These are phyloP conservation scores for Tympanopsis confertula DNA, from an alignment of 2,329 filamentous ascomycete species.

Conservation along the genomic window DNA sequence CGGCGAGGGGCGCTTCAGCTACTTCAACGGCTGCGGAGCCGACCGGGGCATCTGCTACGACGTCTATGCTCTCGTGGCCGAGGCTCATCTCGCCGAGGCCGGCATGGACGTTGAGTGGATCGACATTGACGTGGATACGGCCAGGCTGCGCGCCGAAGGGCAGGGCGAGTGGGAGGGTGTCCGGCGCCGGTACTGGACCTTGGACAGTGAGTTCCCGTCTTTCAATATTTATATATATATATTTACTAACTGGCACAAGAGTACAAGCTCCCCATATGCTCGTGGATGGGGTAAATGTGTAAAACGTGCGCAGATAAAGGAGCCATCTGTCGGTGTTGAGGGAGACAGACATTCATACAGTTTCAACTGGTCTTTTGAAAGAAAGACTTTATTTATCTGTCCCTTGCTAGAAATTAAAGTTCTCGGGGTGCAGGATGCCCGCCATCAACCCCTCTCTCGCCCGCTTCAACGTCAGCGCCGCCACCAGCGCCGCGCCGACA, in stretches of 20 bases:
- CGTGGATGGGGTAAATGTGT: neutral
- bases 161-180: slow-evolving; percentile 80
- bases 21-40: slow-evolving; percentile 84
- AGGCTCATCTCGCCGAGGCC: slow-evolving; percentile 81
- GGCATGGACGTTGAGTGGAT: slow-evolving; percentile 85
- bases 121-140: slow-evolving; percentile 61
- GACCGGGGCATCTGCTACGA: slow-evolving; percentile 91
- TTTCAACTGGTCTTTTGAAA: too few relatives aligned
- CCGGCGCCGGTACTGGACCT: slow-evolving; percentile 77
- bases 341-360: too few relatives aligned
- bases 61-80: slow-evolving; percentile 83
- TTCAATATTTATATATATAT: neutral
- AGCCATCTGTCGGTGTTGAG: too few relatives aligned
- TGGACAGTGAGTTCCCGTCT: slow-evolving; percentile 45
- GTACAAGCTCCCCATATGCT: neutral
- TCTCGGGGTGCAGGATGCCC: slow-evolving; percentile 54
- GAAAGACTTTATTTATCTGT: slow-evolving; percentile 3
- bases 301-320: too few relatives aligned
- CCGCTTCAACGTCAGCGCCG: slow-evolving; percentile 56
- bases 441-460: slow-evolving; percentile 51
- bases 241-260: neutral
- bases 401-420: slow-evolving; percentile 31
- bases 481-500: slow-evolving; percentile 94
- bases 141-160: slow-evolving; percentile 50
- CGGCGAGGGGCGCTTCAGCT: slow-evolving; percentile 64